phyloP scores from a whole-genome alignment of 2,329 filamentous ascomycete species.

The Pseudocercospora fuligena region DNA sequence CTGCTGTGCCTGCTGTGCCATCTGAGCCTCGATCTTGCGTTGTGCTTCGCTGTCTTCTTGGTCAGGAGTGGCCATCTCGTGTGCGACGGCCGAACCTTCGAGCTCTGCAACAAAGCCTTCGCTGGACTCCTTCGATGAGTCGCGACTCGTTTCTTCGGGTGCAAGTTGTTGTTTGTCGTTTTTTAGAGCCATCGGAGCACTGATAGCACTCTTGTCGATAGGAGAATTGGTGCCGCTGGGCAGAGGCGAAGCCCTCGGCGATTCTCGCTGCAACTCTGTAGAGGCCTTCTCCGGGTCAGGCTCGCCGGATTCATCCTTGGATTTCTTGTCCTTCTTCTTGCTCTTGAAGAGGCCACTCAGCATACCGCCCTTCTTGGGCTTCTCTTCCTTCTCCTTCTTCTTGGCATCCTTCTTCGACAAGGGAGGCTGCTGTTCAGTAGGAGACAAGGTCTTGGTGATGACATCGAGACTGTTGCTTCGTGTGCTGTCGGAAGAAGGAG shows the following conservation, averaged over 20 bases:
- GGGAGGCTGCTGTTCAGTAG: constrained; percentile 61
- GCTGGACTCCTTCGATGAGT: constrained; percentile 22
- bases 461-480: constrained; percentile 72
- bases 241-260: constrained; percentile 29
- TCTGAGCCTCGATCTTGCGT: constrained; percentile 16
- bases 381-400: constrained; percentile 79
- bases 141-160: constrained; percentile 14
- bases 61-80: constrained; percentile 45
- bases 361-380: constrained; percentile 72
- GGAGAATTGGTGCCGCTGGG: constrained; percentile 32
- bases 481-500: constrained; percentile 44
- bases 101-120: constrained; percentile 43
- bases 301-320: constrained; percentile 49
- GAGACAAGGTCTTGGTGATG: constrained; percentile 69
- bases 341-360: constrained; percentile 71
- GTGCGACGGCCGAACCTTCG: constrained; percentile 43
- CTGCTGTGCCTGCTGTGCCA: constrained; percentile 14
- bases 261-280: constrained; percentile 34
- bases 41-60: constrained; percentile 15
- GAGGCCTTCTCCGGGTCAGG: constrained; percentile 40
- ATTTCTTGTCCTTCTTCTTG: constrained; percentile 68
- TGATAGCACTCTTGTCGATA: constrained; percentile 26
- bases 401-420: constrained; percentile 74
- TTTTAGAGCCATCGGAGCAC: constrained; percentile 8
- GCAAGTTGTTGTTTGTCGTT: constrained; percentile 13